Percentiles rank a stretch among this genome's conserved stretches.
Evolutionary conservation across 2,329 filamentous ascomycete genomes (phyloP).

Genomic region (Fusarium mangiferae): DNA sequence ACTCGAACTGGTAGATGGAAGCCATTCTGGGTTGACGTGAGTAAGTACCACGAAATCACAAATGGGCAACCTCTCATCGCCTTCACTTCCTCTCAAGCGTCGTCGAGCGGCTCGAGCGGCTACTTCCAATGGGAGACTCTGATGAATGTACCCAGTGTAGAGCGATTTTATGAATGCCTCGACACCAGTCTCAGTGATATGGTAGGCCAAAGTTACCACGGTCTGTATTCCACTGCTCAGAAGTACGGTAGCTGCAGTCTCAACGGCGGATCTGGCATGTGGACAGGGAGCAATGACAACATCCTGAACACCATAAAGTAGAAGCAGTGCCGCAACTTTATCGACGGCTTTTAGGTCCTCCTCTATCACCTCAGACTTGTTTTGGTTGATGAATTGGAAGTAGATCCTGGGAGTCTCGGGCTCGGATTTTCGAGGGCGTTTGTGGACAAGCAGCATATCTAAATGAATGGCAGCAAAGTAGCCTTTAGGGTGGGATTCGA

Average conservation of each 20-base stretch:
- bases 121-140: background rate
- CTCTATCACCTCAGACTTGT: background rate
- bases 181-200: background rate
- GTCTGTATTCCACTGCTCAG: background rate
- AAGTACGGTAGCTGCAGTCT: background rate
- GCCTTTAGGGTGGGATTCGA: background rate
- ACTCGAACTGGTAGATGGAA: fast-evolving
- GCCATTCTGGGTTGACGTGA: background rate
- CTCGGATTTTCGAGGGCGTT: background rate
- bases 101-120: background rate
- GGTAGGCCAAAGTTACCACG: background rate
- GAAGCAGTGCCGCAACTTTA: background rate
- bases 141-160: background rate
- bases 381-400: background rate
- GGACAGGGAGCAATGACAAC: background rate
- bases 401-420: background rate
- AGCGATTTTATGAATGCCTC: background rate
- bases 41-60: background rate
- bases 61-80: background rate
- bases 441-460: background rate
- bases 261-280: background rate
- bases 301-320: background rate
- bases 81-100: background rate
- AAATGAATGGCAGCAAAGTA: background rate
- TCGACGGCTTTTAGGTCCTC: background rate